phyloP scores from a whole-genome alignment of 768 basidiomycete species.

The Serpula lacrymans region DNA sequence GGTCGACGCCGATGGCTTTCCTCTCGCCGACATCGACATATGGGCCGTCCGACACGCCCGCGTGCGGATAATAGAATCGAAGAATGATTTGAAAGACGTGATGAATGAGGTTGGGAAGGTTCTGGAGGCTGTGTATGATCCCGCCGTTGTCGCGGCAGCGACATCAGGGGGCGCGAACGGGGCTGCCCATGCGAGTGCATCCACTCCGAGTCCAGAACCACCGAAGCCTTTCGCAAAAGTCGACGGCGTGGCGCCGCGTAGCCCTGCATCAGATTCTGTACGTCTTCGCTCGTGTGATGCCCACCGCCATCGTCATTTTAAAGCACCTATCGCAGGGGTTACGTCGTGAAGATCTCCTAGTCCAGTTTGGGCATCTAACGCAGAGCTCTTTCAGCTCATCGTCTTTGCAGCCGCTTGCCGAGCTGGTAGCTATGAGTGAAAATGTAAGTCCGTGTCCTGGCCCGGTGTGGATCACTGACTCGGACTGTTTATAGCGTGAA shows the following conservation, averaged over 20 bases:
- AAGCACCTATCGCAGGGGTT: conserved; percentile 50
- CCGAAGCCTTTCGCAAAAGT: conserved; percentile 72
- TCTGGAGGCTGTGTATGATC: conserved; percentile 68
- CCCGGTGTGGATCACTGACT: not conserved
- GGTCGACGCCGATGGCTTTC: conserved; percentile 86
- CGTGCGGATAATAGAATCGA: conserved; percentile 71
- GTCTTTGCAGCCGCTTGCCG: conserved; percentile 67
- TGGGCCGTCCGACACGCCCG: conserved; percentile 75
- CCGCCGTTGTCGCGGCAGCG: conserved; percentile 14
- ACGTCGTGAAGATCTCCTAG: conserved; percentile 62
- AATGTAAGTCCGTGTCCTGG: conserved; percentile 48
- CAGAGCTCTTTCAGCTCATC: conserved; percentile 46
- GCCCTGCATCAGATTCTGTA: conserved; percentile 84
- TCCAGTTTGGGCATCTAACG: conserved; percentile 69
- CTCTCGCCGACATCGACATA: conserved; percentile 81
- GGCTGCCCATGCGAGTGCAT: conserved; percentile 13
- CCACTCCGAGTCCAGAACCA: conserved; percentile 7
- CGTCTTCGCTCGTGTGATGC: conserved; percentile 21
- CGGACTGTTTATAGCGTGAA: conserved; percentile 42
- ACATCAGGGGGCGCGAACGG: conserved; percentile 23
- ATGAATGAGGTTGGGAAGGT: conserved; percentile 66
- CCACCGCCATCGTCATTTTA: not conserved
- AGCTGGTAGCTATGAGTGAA: conserved; percentile 73
- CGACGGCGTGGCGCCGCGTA: conserved; percentile 72
- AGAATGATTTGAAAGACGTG: conserved; percentile 70